Evolutionary conservation across 2,329 filamentous ascomycete genomes (phyloP), one percentile per base, ranked within the genome.

Genomic region (Cladosporium sp.): DNA sequence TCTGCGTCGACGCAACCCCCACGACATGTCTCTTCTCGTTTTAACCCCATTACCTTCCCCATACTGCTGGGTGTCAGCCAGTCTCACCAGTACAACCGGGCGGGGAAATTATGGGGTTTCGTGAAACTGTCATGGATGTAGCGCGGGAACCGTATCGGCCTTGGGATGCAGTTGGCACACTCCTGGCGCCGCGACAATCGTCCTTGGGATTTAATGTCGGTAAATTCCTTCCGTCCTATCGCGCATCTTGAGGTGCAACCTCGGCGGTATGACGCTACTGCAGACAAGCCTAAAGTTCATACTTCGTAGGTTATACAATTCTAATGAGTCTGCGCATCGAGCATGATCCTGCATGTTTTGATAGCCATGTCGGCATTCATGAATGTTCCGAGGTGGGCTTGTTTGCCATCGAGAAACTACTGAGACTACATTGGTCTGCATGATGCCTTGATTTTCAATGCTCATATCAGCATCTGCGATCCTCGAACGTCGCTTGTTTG

Each of bases 51-150:
- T 15, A 17, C 20, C n/a, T 28, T 20, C 20, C 42, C 22, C 42
- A 28, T 45, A 45, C 13, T 22, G 12, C 24, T n/a, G 40, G 22
- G 37, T 19, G 39, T 42, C 39, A n/a, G n/a, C n/a, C n/a, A n/a
- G n/a, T 42, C 19, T 20, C 5, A 42, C 19, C 10, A 45, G 1
- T 17, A 12, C 24, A 25, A 28, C 7, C 15, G 28, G 22, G 42
- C 42, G 42, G 42, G 42, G 42, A 45, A 45, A 45, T 9, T 28
- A 45, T 45, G 42, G 42, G 42, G 42, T 45, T 45, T 45, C 42
- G 42, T 45, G 42, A 15, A 45, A n/a, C 22, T 17, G 42, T n/a
- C 13, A 45, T 5, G 22, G 24, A 45, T 25, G 42, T 15, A 45
- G 28, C 12, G 17, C 42, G 24, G 17, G 22, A 45, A 45, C 24